Evolutionary conservation across 495 filamentous ascomycete genomes (phyloP).

Genomic region (Darksidea phi): DNA sequence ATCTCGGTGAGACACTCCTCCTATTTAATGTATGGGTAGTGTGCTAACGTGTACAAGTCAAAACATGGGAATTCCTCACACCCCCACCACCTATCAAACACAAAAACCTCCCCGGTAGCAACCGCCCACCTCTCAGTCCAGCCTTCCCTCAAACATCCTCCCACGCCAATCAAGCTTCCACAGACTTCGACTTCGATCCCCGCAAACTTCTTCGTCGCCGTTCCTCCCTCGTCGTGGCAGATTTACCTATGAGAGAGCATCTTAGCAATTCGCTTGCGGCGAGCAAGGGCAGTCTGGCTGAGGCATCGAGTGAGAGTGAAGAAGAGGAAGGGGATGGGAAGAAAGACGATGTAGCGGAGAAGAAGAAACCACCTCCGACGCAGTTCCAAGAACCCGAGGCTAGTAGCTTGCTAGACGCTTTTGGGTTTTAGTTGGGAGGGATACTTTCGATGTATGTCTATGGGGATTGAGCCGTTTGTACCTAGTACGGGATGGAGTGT

Average conservation of each 20-base stretch:
- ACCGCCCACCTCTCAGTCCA: conserved; percentile 46
- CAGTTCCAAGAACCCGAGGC: conserved; percentile 89
- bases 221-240: conserved; percentile 76
- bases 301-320: conserved; percentile 33
- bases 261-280: conserved; percentile 4
- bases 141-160: conserved; percentile 23
- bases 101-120: conserved; percentile 16
- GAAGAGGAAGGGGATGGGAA: conserved; percentile 37
- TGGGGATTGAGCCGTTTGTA: not conserved
- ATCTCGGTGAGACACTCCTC: conserved; percentile 54
- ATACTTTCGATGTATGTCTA: too few species aligned
- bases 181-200: conserved; percentile 54
- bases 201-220: conserved; percentile 67
- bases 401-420: conserved; percentile 55
- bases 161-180: conserved; percentile 25
- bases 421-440: conserved; percentile 40
- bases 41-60: conserved; percentile 18
- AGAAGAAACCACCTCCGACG: conserved; percentile 64
- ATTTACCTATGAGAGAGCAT: conserved; percentile 55
- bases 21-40: too few species aligned
- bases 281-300: conserved; percentile 12
- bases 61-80: conserved; percentile 48
- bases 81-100: conserved; percentile 42
- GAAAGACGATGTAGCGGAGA: too few species aligned
- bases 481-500: too few species aligned